Conservation (phyloP, 192 early-diverging fungal species). For the Coemansia sp. region DNA sequence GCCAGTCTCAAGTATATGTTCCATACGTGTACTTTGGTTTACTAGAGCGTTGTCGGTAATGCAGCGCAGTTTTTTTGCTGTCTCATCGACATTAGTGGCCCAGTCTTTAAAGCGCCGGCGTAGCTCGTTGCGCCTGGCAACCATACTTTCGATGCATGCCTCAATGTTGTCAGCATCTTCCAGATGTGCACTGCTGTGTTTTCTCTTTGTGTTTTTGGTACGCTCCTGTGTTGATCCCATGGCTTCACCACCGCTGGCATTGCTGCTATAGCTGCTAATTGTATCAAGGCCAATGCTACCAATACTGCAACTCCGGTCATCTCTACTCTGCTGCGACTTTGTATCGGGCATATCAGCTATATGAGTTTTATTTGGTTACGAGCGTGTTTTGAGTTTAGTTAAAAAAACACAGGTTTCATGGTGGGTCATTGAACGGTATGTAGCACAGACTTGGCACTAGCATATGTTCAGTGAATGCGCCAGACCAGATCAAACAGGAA, state of each 20-base stretch:
- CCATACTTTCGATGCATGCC: conserved; percentile 25
- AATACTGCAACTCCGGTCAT: conserved; percentile 1
- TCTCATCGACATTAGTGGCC: conserved; percentile 21
- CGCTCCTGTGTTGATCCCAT: no score
- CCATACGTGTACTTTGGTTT: conserved; percentile 42
- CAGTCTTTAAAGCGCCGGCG: conserved; percentile 48
- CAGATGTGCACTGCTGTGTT: not conserved
- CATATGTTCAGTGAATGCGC: no score
- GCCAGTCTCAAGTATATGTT: conserved; percentile 27
- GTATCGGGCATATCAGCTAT: not conserved
- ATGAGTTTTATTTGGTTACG: not conserved
- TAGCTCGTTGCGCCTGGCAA: conserved; percentile 32
- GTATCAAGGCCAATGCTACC: conserved; percentile 7
- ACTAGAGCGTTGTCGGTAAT: conserved; percentile 46
- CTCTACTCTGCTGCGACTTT: not conserved
- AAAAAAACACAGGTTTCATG: no score
- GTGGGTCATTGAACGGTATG: no score
- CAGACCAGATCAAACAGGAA: no score
- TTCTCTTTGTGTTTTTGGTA: not conserved
- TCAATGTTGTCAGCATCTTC: conserved; percentile 14
- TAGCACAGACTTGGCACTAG: no score
- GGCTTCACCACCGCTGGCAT: not conserved
- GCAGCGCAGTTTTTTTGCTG: conserved; percentile 19
- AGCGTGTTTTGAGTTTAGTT: not conserved
- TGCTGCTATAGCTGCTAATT: conserved; percentile 6